Evolutionary conservation across 2,329 filamentous ascomycete species (phyloP), one percentile per base, ranked within the genome.

Genomic region (Fusarium lateritium): DNA sequence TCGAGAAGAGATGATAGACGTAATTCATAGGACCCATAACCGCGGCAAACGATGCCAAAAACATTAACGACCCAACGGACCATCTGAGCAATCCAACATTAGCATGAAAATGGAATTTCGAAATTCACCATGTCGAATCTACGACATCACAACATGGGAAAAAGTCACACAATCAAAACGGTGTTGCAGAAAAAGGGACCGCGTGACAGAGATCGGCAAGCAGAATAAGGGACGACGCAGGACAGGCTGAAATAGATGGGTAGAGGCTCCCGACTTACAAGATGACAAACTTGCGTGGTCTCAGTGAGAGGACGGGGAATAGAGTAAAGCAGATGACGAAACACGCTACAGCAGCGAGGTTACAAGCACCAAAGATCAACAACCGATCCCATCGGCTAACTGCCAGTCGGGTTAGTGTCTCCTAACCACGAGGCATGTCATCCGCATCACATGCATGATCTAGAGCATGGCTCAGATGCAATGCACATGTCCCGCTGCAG

Each of bases 301-400:
- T 90, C 70, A 94, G 81, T 71, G 92, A 87, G 72, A 98, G 86
- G 64, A 94, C 86, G 56, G 94, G 94, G 83, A 97, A 95, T 59
- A 98, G 85, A 73, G 91, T 91, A 83, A 98, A 97, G 85, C 93
- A 94, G 75, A 97, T 89, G 79, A 97, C 89, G 84, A 99, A 98
- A 84, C 97, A 95, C 72, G 92, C 93, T 70, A 94, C 85, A 69
- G 96, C 94, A 65, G 92, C 94, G 74, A 97, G 81, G 81, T 97
- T 97, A 84, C 95, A 97, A 77, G 91, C 94, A 70, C 88, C 91
- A 81, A 99, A 99, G 76, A 98, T 88, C 79, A 99, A 86, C 77
- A 98, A 84, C 60, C 95, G 92, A 83, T 99, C 96, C 96, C 95
- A 98, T 83, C 95, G 89, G 83, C 94, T 97, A 84, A 99, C 96